Conservation (phyloP, 495 filamentous ascomycete genomes). For the Talaromyces nanjingensis region DNA sequence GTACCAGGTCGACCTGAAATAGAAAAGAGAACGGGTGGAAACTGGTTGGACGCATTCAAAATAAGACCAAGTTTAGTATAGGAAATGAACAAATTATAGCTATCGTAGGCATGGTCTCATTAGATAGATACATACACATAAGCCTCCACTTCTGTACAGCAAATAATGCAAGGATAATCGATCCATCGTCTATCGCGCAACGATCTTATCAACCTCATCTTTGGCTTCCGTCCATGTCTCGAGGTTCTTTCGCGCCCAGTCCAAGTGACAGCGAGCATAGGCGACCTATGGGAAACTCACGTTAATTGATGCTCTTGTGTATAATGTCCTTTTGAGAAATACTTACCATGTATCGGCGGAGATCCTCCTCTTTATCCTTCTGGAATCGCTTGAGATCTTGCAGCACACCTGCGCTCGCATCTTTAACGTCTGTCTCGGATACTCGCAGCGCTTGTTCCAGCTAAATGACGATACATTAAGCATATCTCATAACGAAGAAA, state of each 20-base stretch:
- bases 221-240: slow-evolving; percentile 95
- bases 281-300: slow-evolving; percentile 53
- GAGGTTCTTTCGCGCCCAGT: slow-evolving; percentile 97
- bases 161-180: not conserved
- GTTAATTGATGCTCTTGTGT: not conserved
- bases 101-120: slow-evolving; percentile 7
- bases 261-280: slow-evolving; percentile 88
- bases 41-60: not conserved
- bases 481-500: not conserved
- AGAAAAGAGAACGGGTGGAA: not conserved
- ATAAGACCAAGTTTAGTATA: not conserved
- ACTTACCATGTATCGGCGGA: slow-evolving; percentile 91
- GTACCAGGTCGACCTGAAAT: not conserved
- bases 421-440: slow-evolving; percentile 81
- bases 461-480: slow-evolving; percentile 26
- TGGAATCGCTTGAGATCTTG: slow-evolving; percentile 91
- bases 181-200: slow-evolving; percentile 35
- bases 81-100: not conserved
- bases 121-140: slow-evolving; percentile 7
- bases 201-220: slow-evolving; percentile 87
- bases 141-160: slow-evolving; percentile 2
- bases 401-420: slow-evolving; percentile 78
- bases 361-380: slow-evolving; percentile 85
- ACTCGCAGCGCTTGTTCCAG: slow-evolving; percentile 85
- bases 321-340: not conserved